A percentile compares a stretch with the other conserved stretches of the same genome.
Conservation (phyloP, 164 flowering plant species). For the Annona cherimola region DNA sequence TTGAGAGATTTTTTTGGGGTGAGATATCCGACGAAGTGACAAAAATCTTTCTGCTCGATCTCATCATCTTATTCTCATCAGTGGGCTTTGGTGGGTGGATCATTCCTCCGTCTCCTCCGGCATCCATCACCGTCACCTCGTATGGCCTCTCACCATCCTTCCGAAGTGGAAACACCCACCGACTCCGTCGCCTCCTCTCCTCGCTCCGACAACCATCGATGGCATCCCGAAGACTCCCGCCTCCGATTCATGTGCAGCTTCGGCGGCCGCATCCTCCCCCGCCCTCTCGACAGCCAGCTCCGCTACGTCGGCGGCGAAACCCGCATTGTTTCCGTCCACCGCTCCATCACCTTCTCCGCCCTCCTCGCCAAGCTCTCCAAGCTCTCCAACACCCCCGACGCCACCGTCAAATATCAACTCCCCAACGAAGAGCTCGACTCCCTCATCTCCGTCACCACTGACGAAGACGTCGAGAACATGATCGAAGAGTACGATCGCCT, state of each 20-base stretch:
- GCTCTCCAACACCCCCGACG: constrained; percentile 34
- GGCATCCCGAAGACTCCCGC: constrained; percentile 27
- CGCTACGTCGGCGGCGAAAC: constrained; percentile 98
- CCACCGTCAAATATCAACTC: constrained; percentile 85
- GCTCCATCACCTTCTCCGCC: constrained; percentile 43
- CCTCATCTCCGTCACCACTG: constrained; percentile 74
- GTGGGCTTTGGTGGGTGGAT: too few relatives aligned
- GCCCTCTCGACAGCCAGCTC: constrained; percentile 95
- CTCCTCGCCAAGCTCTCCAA: constrained; percentile 60
- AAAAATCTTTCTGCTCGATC: too few relatives aligned
- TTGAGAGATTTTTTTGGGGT: too few relatives aligned
- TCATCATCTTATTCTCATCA: too few relatives aligned
- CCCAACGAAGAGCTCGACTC: constrained; percentile 93
- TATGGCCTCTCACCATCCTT: constrained; percentile 30
- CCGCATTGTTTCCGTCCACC: constrained; percentile 68
- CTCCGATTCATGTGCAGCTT: constrained; percentile 93
- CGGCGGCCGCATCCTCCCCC: constrained; percentile 87
- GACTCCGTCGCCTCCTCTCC: constrained; percentile 40
- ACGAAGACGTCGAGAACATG: constrained; percentile 94
- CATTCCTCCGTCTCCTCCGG: too few relatives aligned
- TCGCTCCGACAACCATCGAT: constrained; percentile 15
- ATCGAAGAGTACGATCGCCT: constrained; percentile 87
- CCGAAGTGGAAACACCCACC: constrained; percentile 38
- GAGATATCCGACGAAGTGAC: too few relatives aligned
- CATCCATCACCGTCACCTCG: neutral